phyloP scores from a whole-genome alignment of 495 filamentous ascomycete species.

The Choiromyces venosus region DNA sequence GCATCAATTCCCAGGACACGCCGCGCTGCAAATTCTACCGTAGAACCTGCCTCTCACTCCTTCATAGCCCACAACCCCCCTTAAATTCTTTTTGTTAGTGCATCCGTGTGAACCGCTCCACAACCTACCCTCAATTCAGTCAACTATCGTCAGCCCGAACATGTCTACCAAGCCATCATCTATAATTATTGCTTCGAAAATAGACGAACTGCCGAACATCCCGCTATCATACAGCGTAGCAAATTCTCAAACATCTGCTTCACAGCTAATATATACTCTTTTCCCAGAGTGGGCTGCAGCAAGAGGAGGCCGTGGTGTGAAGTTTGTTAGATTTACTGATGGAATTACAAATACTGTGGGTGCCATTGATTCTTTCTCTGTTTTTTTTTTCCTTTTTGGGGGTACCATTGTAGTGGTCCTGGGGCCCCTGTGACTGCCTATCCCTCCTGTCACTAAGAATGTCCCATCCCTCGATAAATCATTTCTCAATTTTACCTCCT shows the following conservation, averaged over 20 bases:
- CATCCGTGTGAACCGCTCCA: not conserved
- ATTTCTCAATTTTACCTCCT: not conserved
- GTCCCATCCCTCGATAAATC: not conserved
- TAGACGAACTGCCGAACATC: conserved; percentile 48
- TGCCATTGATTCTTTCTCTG: conserved; percentile 33
- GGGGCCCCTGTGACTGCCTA: not conserved
- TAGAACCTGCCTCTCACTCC: not conserved
- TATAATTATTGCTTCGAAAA: conserved; percentile 20
- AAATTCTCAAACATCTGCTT: conserved; percentile 69
- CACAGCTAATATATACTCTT: conserved; percentile 70
- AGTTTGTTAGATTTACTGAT: conserved; percentile 88
- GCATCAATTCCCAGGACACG: not conserved
- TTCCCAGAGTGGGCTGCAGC: conserved; percentile 74
- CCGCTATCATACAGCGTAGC: conserved; percentile 68
- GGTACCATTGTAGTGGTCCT: not conserved
- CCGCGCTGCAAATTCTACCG: not conserved
- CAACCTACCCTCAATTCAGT: not conserved
- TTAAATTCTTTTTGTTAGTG: not conserved
- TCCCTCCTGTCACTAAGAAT: conserved; percentile 11
- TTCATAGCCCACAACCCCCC: not conserved
- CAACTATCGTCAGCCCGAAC: not conserved
- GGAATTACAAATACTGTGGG: conserved; percentile 93
- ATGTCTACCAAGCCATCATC: conserved; percentile 26
- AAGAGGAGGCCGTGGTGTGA: conserved; percentile 60
- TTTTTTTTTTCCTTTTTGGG: not conserved